Conservation (phyloP, 768 basidiomycete species). For the Naematelia aurantialba region DNA sequence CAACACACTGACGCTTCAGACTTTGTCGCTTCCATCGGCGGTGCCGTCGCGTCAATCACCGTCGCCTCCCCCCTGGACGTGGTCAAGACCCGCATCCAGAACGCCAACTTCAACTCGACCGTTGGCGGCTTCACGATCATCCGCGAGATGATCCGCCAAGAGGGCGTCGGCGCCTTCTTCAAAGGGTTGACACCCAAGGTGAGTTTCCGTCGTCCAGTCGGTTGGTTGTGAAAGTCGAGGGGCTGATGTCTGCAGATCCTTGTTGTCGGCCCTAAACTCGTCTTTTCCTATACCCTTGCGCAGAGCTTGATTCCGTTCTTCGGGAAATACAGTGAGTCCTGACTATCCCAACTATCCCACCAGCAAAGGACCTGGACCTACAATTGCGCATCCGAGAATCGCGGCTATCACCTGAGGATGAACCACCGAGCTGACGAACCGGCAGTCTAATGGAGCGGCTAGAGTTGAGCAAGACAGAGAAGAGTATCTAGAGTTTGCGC, state of each 20-base stretch:
- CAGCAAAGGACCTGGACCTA: too few species aligned
- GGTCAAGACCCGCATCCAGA: constrained; percentile 93
- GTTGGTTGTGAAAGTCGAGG: neutral
- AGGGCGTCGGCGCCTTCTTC: constrained; percentile 81
- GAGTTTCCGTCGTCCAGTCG: constrained; percentile 1
- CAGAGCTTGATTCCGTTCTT: constrained; percentile 93
- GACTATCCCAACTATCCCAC: too few species aligned
- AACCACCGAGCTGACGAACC: neutral
- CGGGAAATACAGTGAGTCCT: constrained; percentile 62
- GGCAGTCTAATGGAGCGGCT: neutral
- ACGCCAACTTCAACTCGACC: constrained; percentile 77
- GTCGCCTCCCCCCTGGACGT: constrained; percentile 93
- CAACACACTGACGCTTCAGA: constrained; percentile 47
- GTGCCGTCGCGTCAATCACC: constrained; percentile 91
- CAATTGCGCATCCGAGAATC: too few species aligned
- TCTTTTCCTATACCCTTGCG: constrained; percentile 96
- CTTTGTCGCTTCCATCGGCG: constrained; percentile 89
- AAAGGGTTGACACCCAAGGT: constrained; percentile 98
- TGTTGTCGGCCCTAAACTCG: constrained; percentile 94
- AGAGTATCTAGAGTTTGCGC: too few species aligned
- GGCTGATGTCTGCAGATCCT: constrained; percentile 61
- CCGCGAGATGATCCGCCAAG: constrained; percentile 77
- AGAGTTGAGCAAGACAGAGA: too few species aligned
- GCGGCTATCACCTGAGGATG: too few species aligned
- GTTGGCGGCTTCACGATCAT: constrained; percentile 69